A percentile compares a stretch with the other conserved stretches of the same genome.
Evolutionary conservation across 805 yeast species (phyloP).

Genomic region (Metschnikowia amazonensis): DNA sequence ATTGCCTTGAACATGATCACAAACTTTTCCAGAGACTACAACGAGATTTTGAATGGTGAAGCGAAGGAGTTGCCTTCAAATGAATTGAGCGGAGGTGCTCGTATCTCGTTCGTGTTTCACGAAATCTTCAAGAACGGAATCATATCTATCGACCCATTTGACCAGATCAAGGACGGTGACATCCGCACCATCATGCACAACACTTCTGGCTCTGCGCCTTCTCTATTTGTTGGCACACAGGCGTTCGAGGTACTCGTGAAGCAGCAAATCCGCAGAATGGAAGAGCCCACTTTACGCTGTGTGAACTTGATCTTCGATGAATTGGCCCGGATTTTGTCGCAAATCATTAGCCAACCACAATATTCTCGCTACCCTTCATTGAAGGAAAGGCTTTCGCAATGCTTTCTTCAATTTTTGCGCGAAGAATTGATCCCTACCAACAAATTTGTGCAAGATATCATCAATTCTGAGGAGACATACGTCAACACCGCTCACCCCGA

Average conservation of each 20-base stretch:
- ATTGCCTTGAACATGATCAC: conserved; percentile 89
- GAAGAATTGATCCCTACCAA: conserved; percentile 81
- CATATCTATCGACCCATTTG: conserved; percentile 89
- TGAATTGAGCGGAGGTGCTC: conserved; percentile 96
- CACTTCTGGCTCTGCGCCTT: conserved; percentile 93
- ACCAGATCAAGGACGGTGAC: conserved; percentile 91
- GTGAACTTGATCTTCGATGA: conserved; percentile 91
- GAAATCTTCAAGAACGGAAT: conserved; percentile 93
- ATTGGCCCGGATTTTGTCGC: conserved; percentile 83
- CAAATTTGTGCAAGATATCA: conserved; percentile 77
- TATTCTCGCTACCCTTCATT: conserved; percentile 87
- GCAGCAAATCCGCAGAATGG: conserved; percentile 72
- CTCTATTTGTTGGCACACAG: conserved; percentile 93
- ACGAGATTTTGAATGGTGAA: conserved; percentile 88
- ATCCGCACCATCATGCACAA: conserved; percentile 96
- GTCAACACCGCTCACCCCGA: conserved; percentile 98
- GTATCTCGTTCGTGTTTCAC: conserved; percentile 94
- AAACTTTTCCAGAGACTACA: conserved; percentile 86
- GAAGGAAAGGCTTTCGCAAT: conserved; percentile 79
- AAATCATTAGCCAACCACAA: conserved; percentile 74
- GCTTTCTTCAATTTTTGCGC: conserved; percentile 75
- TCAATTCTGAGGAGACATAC: conserved; percentile 84
- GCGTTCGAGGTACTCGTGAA: conserved; percentile 95
- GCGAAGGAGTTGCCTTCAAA: conserved; percentile 82
- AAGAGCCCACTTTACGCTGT: conserved; percentile 88